Evolutionary conservation across 306 rosid species (phyloP).

Genomic region (Fagus crenata): DNA sequence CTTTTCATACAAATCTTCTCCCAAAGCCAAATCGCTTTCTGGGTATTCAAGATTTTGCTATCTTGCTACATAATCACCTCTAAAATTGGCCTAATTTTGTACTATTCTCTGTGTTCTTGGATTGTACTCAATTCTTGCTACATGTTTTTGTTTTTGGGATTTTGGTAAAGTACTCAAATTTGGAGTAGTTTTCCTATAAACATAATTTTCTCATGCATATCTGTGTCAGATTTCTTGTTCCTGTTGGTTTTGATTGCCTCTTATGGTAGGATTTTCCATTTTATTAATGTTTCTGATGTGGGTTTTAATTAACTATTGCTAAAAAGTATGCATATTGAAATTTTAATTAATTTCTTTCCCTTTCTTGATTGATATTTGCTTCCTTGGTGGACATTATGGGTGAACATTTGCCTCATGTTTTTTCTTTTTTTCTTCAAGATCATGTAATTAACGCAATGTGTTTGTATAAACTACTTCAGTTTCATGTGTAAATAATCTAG

Average conservation of each 20-base stretch:
- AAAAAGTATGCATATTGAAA: neutral
- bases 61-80: conserved; percentile 5
- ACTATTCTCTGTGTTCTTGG: neutral
- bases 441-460: conserved; percentile 1
- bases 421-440: conserved; percentile 2
- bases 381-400: neutral
- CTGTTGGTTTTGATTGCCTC: conserved; percentile 14
- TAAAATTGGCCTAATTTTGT: conserved; percentile 19
- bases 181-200: neutral
- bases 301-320: conserved; percentile 18
- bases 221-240: conserved; percentile 26
- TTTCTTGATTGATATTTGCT: neutral
- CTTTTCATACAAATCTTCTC: conserved; percentile 39
- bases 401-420: conserved; percentile 7
- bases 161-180: conserved; percentile 14
- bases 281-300: conserved; percentile 26
- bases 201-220: neutral
- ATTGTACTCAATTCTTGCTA: conserved; percentile 27
- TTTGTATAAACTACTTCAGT: neutral
- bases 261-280: conserved; percentile 9
- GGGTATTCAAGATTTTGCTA: conserved; percentile 31
- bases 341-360: neutral
- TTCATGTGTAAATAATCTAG: neutral
- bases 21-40: conserved; percentile 32
- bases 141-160: conserved; percentile 16